phyloP scores from a whole-genome alignment of 495 filamentous ascomycete genomes.

The Penicillium salamii region DNA sequence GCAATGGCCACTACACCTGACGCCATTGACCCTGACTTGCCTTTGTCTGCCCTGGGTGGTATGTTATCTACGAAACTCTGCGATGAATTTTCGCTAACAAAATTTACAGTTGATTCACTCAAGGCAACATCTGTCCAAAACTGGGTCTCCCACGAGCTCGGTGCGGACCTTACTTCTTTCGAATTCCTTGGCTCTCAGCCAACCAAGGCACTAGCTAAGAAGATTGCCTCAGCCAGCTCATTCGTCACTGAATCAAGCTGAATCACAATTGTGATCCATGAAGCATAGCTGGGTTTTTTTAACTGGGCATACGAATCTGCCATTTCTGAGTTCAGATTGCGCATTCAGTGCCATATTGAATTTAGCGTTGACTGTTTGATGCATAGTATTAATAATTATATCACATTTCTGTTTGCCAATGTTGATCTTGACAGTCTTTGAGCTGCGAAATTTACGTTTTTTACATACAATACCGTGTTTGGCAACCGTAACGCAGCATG shows the following conservation, averaged over 20 bases:
- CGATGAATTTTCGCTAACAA: slow-evolving; percentile 3
- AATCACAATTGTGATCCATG: not conserved
- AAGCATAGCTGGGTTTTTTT: not conserved
- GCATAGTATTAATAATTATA: not conserved
- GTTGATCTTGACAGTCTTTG: not conserved
- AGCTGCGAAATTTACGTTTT: not conserved
- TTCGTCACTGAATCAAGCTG: slow-evolving; percentile 19
- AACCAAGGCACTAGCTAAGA: slow-evolving; percentile 18
- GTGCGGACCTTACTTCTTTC: slow-evolving; percentile 25
- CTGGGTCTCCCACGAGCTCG: slow-evolving; percentile 31
- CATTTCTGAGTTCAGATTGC: not conserved
- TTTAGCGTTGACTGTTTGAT: not conserved
- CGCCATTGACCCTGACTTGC: slow-evolving; percentile 23
- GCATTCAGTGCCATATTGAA: not conserved
- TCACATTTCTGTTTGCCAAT: no score
- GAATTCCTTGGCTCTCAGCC: slow-evolving; percentile 27
- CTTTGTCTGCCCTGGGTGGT: slow-evolving; percentile 26
- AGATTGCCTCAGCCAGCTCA: slow-evolving; percentile 19
- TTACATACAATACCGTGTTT: not conserved
- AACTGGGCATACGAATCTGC: no score
- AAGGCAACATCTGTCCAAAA: slow-evolving; percentile 37
- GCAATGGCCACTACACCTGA: slow-evolving; percentile 26
- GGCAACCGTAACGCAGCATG: no score
- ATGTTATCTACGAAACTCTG: not conserved
- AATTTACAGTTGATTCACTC: slow-evolving; percentile 34